phyloP scores from a whole-genome alignment of 805 yeast genomes.

The Martiniozyma abietophila region DNA sequence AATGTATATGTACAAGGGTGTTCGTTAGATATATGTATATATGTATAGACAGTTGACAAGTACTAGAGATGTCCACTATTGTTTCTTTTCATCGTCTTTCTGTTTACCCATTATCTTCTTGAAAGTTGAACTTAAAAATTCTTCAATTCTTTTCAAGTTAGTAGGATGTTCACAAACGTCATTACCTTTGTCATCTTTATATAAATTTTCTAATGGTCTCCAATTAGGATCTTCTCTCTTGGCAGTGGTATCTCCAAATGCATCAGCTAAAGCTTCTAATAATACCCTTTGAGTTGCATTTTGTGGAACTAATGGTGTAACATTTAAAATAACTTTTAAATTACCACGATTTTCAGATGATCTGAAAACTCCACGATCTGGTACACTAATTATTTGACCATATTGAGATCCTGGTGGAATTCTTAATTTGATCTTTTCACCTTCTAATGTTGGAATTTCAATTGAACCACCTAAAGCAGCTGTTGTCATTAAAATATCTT shows the following conservation, averaged over 20 bases:
- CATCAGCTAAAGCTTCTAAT: constrained; percentile 90
- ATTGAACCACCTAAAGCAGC: constrained; percentile 93
- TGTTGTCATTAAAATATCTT: constrained; percentile 82
- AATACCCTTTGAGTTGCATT: constrained; percentile 81
- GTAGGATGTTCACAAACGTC: constrained; percentile 32
- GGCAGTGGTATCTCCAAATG: constrained; percentile 73
- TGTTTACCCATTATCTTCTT: constrained; percentile 30
- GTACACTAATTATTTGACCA: constrained; percentile 64
- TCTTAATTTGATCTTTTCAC: constrained; percentile 62
- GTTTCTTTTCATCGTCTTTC: constrained; percentile 14
- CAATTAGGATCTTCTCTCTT: constrained; percentile 50
- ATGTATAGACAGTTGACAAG: not conserved
- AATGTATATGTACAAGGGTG: too few relatives aligned
- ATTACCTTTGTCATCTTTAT: constrained; percentile 5
- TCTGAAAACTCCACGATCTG: constrained; percentile 82
- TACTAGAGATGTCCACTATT: too few relatives aligned
- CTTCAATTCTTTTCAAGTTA: constrained; percentile 46
- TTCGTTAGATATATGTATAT: not conserved
- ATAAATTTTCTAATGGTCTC: constrained; percentile 27
- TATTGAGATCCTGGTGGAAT: constrained; percentile 79
- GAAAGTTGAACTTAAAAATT: constrained; percentile 49
- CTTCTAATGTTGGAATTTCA: constrained; percentile 80
- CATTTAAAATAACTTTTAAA: constrained; percentile 63
- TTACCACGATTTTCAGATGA: constrained; percentile 58
- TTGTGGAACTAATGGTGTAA: constrained; percentile 63